phyloP scores from a whole-genome alignment of 1,284 basidiomycete genomes.

The Kwoniella shivajii region DNA sequence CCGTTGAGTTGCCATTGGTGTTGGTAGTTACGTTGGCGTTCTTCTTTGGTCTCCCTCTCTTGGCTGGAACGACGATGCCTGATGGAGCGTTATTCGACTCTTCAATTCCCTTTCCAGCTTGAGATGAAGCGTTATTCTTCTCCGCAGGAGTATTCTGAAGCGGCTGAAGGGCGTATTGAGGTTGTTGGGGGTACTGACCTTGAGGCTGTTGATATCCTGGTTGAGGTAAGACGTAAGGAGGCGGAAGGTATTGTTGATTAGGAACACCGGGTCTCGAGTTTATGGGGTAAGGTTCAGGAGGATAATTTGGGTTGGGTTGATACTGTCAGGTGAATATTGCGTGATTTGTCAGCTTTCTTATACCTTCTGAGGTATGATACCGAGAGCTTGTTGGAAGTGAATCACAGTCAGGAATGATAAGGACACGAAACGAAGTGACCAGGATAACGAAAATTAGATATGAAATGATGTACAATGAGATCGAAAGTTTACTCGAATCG shows the following conservation, averaged over 20 bases:
- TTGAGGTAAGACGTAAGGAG: conserved; percentile 7
- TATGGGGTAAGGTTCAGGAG: not conserved
- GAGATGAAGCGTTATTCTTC: conserved; percentile 3
- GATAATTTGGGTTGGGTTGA: not conserved
- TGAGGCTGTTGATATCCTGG: conserved; percentile 6
- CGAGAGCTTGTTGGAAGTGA: not conserved
- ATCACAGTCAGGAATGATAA: not conserved
- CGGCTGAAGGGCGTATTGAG: not conserved
- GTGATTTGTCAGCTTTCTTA: not conserved
- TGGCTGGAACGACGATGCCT: not conserved
- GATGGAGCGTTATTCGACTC: too few species aligned
- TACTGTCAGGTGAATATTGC: not conserved
- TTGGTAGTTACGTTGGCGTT: not conserved
- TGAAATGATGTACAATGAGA: not conserved
- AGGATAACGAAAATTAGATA: not conserved
- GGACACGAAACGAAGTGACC: not conserved
- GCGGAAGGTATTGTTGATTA: conserved; percentile 3
- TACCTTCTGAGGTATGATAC: not conserved
- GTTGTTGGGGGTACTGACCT: not conserved
- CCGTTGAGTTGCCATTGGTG: not conserved
- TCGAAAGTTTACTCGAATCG: too few species aligned
- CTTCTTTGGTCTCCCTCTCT: conserved; percentile 13
- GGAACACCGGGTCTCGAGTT: not conserved
- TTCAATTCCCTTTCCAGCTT: not conserved
- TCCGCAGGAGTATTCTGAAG: not conserved